phyloP scores from a whole-genome alignment of 129 eudicot genomes.

The Chrysanthemum seticuspe region DNA sequence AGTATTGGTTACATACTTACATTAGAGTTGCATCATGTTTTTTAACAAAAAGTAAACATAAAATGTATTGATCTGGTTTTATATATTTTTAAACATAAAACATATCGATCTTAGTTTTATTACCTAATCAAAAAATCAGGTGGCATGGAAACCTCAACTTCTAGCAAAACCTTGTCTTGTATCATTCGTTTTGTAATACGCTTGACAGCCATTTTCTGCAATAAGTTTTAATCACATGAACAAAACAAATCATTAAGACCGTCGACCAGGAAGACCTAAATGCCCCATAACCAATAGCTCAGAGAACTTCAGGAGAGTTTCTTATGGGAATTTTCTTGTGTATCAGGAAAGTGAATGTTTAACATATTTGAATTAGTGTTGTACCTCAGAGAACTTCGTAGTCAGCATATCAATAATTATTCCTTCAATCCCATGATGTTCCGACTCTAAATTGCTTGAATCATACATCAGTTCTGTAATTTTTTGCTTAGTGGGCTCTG shows the following conservation, averaged over 20 bases:
- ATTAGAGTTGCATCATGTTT: too few relatives aligned
- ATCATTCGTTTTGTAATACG: constrained; percentile 43
- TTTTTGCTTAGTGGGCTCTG: constrained; percentile 61
- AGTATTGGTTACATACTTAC: too few relatives aligned
- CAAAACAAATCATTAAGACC: neutral
- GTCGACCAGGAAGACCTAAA: neutral
- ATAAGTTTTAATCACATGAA: neutral
- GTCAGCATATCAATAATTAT: constrained; percentile 46
- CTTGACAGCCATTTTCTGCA: constrained; percentile 60
- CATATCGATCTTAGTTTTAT: too few relatives aligned
- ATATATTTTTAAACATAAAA: too few relatives aligned
- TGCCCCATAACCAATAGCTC: neutral
- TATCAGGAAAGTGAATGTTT: neutral
- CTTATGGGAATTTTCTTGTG: neutral
- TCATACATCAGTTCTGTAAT: constrained; percentile 17
- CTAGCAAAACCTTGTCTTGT: constrained; percentile 49
- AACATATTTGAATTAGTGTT: neutral
- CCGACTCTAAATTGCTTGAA: constrained; percentile 7
- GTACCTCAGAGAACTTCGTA: constrained; percentile 68
- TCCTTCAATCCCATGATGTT: constrained; percentile 45
- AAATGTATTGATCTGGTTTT: too few relatives aligned
- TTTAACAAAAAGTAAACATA: too few relatives aligned
- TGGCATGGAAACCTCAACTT: too few relatives aligned
- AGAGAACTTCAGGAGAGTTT: too few relatives aligned
- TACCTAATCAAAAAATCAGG: constrained; percentile 60